Base-by-base conservation (phyloP, 2,329 filamentous ascomycete species). In the Cytospora mali region DNA sequence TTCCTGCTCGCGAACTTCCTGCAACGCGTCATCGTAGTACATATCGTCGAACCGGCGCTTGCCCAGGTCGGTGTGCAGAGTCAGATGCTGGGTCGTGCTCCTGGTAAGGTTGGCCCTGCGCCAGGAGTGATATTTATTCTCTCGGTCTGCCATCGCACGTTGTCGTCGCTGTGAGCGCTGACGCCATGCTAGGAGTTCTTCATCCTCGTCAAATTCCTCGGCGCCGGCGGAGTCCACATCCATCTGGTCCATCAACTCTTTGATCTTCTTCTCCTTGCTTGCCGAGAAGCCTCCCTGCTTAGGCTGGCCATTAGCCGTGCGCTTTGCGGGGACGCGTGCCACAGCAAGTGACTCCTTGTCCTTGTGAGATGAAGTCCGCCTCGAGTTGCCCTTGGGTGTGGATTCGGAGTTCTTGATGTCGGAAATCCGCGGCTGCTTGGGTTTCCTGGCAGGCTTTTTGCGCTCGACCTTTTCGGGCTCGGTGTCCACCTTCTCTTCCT, bases 1-100 rank as follows among this genome's bases (percentile, higher is more conserved):
- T 74, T 97, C 94, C 68, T 92, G 92, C 66, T 93, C 90, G 68
- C 95, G 91, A 2, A 98, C 94, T 70, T 97, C 90, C 58, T 90
- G 86, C 64, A 94, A 84, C 1, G 95, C 94, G 48, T 90, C 88
- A 21, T 91, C 86, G 72, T 93, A 93, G 73, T 95, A 88, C 52
- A 88, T 80, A 16, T 90, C 83, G 64, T 91, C 86, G 74, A 91
- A 97, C 33, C 91, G 87, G 58, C 88, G 83, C 70, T 90, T 90
- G 46, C 92, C 92, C 21, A 86, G 82, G 56, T 87, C 83, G 55
- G 89, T 86, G 70, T 94, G 90, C 50, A 81, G 81, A 60, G 81
- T 81, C 56, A 97, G 84, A 58, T 88, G 88, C 74, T 73, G 87
- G 70, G 75, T 85, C 75, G 78, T 84, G 70, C 71, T 80, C 68